Conservation (phyloP, 768 basidiomycete species). For the Glaciozyma martinii region DNA sequence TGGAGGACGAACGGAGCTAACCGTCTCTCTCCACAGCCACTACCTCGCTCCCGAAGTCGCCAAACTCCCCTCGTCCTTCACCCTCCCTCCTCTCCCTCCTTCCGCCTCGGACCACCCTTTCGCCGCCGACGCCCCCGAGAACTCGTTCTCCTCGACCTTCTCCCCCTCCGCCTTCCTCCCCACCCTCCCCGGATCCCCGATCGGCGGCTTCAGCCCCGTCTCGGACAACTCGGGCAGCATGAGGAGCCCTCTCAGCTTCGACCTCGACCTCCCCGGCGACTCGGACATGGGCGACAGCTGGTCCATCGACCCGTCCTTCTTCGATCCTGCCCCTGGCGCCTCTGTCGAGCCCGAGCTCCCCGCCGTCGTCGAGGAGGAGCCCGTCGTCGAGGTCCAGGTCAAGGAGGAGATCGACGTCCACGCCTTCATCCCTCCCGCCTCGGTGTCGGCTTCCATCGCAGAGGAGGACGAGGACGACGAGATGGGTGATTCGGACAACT, state of each 20-base stretch:
- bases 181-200: slow-evolving; percentile 21
- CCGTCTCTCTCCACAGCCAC: background rate
- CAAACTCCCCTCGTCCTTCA: slow-evolving; percentile 1
- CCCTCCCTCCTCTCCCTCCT: background rate
- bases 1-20: too few species aligned
- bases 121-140: slow-evolving; percentile 7
- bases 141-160: slow-evolving; percentile 5
- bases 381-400: background rate
- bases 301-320: slow-evolving; percentile 20
- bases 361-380: background rate
- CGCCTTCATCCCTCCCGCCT: too few species aligned
- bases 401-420: background rate
- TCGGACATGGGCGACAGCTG: background rate
- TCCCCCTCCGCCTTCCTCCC: slow-evolving; percentile 28
- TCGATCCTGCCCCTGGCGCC: background rate
- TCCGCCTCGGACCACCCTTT: slow-evolving; percentile 15
- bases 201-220: slow-evolving; percentile 24
- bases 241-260: slow-evolving; percentile 21
- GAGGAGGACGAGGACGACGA: slow-evolving; percentile 11
- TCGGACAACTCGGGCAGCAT: slow-evolving; percentile 12
- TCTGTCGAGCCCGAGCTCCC: background rate
- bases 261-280: slow-evolving; percentile 11
- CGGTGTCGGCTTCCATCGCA: background rate
- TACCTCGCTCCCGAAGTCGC: slow-evolving; percentile 28
- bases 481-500: slow-evolving; percentile 1